Evolutionary conservation across 1,139 yeast species (phyloP).

Genomic region (Wickerhamomyces sp.): DNA sequence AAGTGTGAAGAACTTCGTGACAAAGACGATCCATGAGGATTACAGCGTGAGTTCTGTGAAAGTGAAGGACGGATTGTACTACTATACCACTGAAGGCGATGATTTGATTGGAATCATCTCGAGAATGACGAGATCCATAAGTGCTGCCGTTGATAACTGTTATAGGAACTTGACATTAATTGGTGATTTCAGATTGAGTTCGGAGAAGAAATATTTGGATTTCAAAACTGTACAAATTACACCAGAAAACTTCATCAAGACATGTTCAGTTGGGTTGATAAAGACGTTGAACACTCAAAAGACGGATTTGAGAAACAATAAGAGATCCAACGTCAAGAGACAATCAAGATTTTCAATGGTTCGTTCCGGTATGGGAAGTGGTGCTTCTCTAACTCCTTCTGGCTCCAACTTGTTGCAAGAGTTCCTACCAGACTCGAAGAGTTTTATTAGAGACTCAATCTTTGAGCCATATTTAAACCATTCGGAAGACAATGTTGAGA

Average conservation of each 20-base stretch:
- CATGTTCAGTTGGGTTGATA: slow-evolving; percentile 59
- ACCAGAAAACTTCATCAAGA: slow-evolving; percentile 57
- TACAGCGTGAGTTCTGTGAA: slow-evolving; percentile 6
- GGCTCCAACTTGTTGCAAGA: slow-evolving; percentile 48
- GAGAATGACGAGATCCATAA: slow-evolving; percentile 56
- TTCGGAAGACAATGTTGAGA: slow-evolving; percentile 12
- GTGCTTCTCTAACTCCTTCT: slow-evolving; percentile 48
- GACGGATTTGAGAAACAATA: slow-evolving; percentile 8
- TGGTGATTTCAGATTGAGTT: slow-evolving; percentile 68
- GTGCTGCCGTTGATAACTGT: slow-evolving; percentile 44
- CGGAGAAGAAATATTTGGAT: slow-evolving; percentile 69
- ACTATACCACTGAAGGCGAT: slow-evolving; percentile 63
- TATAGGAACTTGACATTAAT: slow-evolving; percentile 45
- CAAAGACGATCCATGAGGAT: slow-evolving; percentile 38
- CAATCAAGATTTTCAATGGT: slow-evolving; percentile 51
- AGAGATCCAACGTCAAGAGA: slow-evolving; percentile 23
- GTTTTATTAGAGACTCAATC: slow-evolving; percentile 38
- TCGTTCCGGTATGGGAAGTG: slow-evolving; percentile 52
- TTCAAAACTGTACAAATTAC: slow-evolving; percentile 52
- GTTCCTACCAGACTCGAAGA: slow-evolving; percentile 31
- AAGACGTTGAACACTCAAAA: slow-evolving; percentile 31
- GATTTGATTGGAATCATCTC: slow-evolving; percentile 57
- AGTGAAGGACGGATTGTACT: slow-evolving; percentile 31
- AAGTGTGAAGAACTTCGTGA: slow-evolving; percentile 57
- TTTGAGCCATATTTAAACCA: slow-evolving; percentile 31